Base-by-base conservation (phyloP, 805 yeast genomes). In the Candida incommunis region DNA sequence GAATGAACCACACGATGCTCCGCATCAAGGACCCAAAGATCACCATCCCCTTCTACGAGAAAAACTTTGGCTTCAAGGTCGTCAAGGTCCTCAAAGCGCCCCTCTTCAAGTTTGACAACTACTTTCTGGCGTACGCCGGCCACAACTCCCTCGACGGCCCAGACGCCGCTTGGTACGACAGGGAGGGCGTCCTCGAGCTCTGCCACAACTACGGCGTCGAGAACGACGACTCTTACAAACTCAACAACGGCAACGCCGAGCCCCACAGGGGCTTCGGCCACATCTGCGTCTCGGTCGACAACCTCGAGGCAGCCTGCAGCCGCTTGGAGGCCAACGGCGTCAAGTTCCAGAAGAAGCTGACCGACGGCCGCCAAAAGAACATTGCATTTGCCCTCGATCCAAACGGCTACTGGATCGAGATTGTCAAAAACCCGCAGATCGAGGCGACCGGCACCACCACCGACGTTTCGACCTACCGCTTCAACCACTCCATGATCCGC, bases 301-400 rank as follows among this genome's bases (percentile, higher is more conserved):
- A 88, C 64, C 75, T 90, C 46, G 77, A 65, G 45, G 72, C 60
- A 9, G 66, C 78, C 3, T 86, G 90, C 62, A 64, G 65, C 35
- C 61, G 67, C 23, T 68, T 90, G 48, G 74, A 80, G 50, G 61
- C 63, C 1, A 67, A 70, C 41, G 82, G 80, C 20, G 96, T 82
- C 45, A 60, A 64, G 43, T 90, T 90, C 70, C 76, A 88, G 65
- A 92, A 90, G 71, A 83, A 71, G 58, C 68, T 88, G 52, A 63
- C 75, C 31, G 97, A 90, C 59, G 98, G 98, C 29, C 78, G 96
- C 64, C 95, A 85, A 66, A 80, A 78, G 63, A 73, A 86, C 62
- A 88, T 92, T 67, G 97, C 97, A 0, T 92, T 90, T 64, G 94
- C 81, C 4, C 73, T 88, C 54, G 98, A 92, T 58, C 96, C 97